Evolutionary conservation across 495 filamentous ascomycete genomes (phyloP).

Genomic region (Trichoderma virens): DNA sequence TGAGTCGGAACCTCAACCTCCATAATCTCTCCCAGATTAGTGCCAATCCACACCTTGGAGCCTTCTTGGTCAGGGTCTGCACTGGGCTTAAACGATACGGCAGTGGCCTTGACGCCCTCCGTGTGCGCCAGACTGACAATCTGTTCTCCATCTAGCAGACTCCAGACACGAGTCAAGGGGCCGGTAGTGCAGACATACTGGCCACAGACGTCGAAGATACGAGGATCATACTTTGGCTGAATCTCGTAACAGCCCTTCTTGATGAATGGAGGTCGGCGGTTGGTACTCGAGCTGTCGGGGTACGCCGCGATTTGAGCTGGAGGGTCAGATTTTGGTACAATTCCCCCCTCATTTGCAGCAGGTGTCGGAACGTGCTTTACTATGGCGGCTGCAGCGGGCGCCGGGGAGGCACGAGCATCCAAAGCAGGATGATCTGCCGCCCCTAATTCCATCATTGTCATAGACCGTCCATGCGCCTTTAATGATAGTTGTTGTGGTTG

Average conservation of each 20-base stretch:
- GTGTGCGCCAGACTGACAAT: conserved; percentile 73
- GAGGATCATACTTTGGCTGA: conserved; percentile 74
- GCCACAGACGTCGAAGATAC: conserved; percentile 78
- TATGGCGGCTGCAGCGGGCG: neutral
- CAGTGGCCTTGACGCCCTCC: conserved; percentile 69
- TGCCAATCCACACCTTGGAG: conserved; percentile 81
- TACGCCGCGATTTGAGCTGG: conserved; percentile 32
- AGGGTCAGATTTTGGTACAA: conserved; percentile 7
- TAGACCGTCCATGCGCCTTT: conserved; percentile 40
- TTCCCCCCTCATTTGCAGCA: neutral
- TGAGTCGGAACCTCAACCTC: conserved; percentile 75
- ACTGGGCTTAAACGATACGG: conserved; percentile 79
- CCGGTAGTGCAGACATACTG: conserved; percentile 81
- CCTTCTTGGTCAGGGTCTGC: conserved; percentile 70
- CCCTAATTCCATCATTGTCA: conserved; percentile 39
- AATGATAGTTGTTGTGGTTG: conserved; percentile 16
- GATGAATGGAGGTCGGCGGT: conserved; percentile 71
- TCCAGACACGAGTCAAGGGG: conserved; percentile 80
- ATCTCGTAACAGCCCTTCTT: conserved; percentile 67
- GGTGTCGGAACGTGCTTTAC: neutral
- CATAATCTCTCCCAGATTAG: conserved; percentile 73
- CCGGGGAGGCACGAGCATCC: neutral
- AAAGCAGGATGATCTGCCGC: conserved; percentile 12
- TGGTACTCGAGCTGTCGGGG: conserved; percentile 78
- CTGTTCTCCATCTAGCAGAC: conserved; percentile 68